Evolutionary conservation across 2,329 filamentous ascomycete species (phyloP).

Genomic region (Tolypocladium endophyticum): DNA sequence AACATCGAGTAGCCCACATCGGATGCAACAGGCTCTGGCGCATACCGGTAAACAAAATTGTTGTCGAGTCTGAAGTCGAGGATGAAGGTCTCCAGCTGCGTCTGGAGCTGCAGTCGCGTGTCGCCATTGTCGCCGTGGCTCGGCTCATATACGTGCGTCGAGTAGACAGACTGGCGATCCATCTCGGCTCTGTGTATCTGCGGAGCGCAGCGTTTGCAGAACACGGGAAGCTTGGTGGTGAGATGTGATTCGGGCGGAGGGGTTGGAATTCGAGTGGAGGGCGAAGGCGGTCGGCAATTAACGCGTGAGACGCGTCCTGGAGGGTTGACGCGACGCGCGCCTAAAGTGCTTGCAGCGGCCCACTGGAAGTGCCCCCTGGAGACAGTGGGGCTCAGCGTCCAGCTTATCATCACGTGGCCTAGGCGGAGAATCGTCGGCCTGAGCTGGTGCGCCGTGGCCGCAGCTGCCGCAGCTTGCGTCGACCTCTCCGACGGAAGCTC

Average conservation of each 20-base stretch:
- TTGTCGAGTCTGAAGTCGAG: conserved; percentile 92
- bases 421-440: conserved; percentile 8
- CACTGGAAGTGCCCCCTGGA: neutral
- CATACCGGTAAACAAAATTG: conserved; percentile 83
- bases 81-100: conserved; percentile 79
- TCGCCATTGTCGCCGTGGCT: conserved; percentile 57
- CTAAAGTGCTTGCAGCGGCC: conserved; percentile 22
- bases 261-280: conserved; percentile 2
- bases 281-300: conserved; percentile 6
- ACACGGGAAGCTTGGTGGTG: neutral
- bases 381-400: neutral
- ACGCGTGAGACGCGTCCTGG: conserved; percentile 10
- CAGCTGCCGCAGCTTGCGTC: neutral
- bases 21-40: neutral
- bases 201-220: conserved; percentile 2
- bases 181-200: conserved; percentile 32
- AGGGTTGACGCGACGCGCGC: conserved; percentile 10
- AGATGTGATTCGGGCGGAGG: conserved; percentile 6
- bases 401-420: conserved; percentile 12
- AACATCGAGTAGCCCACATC: neutral
- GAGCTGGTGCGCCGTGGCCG: conserved; percentile 10
- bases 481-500: neutral
- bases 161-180: conserved; percentile 84
- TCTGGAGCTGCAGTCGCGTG: conserved; percentile 61
- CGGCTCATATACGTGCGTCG: conserved; percentile 68